Base-by-base conservation (phyloP, 2,329 filamentous ascomycete genomes). In the Claviceps monticola region DNA sequence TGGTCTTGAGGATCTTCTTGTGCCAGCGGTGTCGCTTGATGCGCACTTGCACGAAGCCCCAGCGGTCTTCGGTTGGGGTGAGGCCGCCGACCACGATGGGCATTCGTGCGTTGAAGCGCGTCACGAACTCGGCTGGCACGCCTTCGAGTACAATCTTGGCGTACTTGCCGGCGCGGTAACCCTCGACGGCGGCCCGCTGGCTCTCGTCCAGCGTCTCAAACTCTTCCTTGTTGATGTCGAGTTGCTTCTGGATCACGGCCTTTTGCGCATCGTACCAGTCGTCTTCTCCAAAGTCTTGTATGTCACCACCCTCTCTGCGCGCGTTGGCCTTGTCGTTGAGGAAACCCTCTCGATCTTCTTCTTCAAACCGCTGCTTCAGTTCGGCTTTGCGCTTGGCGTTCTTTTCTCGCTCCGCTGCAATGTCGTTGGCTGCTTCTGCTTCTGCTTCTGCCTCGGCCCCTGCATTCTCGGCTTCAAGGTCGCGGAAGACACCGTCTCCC, bases 191-290 rank as follows among this genome's bases (percentile, higher is more conserved):
- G 2, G 84, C 76, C 50, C 93, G 81, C 55, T 94, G 90, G 44
- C 79, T 74, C 56, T 93, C 86, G 63, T 98, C 93, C 2, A 98
- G 78, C 51, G 80, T 79, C 59, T 90, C 88, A 57, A 94, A 95
- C 64, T 97, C 94, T 53, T 88, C 81, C 62, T 89, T 88, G 71
- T 98, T 98, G 79, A 98, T 96, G 62, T 94, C 87, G 56, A 93
- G 78, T 67, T 98, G 93, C 70, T 95, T 96, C 69, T 96, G 87
- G 54, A 98, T 83, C 65, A 86, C 78, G 36, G 93, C 88, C 71
- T 98, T 98, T 65, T 98, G 93, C 29, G 86, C 81, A 63, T 97
- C 93, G 65, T 98, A 98, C 94, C 94, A 98, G 52, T 98, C 88
- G 64, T 98, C 93, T 68, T 98, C 93, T 50, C 90, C 93, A 61